These are phyloP conservation scores for Xylaria sp. DNA, from an alignment of 495 filamentous ascomycete genomes.

Conservation along the genomic window DNA sequence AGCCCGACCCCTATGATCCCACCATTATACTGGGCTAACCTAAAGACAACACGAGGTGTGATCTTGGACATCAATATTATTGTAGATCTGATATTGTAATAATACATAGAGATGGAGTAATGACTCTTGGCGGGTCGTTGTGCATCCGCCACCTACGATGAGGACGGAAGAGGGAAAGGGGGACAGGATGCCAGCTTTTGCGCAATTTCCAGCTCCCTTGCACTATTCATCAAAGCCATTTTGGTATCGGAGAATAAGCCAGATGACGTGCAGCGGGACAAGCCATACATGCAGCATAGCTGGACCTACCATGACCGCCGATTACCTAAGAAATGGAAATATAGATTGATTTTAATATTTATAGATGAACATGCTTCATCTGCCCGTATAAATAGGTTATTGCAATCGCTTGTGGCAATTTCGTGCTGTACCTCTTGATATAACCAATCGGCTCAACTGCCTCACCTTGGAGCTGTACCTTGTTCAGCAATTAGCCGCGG, in stretches of 20 bases:
- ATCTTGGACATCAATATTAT: too few relatives aligned
- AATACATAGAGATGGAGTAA: too few relatives aligned
- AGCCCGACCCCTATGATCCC: too few relatives aligned
- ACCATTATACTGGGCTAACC: too few relatives aligned
- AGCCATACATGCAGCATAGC: not conserved
- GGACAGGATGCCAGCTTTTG: not conserved
- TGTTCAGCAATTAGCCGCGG: constrained; percentile 15
- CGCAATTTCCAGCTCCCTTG: not conserved
- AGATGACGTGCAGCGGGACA: constrained; percentile 12
- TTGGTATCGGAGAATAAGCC: not conserved
- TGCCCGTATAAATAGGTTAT: not conserved
- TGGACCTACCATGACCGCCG: not conserved
- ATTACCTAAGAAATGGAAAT: not conserved
- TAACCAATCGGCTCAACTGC: constrained; percentile 19
- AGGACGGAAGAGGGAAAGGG: too few relatives aligned
- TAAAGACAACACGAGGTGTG: too few relatives aligned
- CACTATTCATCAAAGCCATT: not conserved
- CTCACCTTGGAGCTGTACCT: not conserved
- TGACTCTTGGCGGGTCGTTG: too few relatives aligned
- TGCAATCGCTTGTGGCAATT: constrained; percentile 4
- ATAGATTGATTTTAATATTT: constrained; percentile 9
- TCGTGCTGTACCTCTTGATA: not conserved
- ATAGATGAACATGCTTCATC: not conserved
- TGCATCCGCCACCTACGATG: too few relatives aligned
- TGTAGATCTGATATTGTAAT: too few relatives aligned